Conservation (phyloP, 2,329 filamentous ascomycete genomes). For the Alternaria alternata region DNA sequence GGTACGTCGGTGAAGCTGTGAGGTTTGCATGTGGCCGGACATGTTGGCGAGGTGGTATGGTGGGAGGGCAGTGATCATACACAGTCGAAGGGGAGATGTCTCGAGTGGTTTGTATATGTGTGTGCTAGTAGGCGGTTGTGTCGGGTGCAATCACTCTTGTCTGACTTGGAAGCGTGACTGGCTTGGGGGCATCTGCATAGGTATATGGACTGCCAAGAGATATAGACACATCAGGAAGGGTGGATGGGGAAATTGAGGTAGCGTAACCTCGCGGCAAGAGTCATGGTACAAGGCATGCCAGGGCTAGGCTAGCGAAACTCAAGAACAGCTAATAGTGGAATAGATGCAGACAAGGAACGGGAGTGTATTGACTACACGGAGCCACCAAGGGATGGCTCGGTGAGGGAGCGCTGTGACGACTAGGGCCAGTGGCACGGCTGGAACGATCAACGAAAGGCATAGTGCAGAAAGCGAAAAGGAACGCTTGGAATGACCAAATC, state of each 20-base stretch:
- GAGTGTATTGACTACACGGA: constrained; percentile 43
- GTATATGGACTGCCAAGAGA: constrained; percentile 51
- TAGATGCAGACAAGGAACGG: constrained; percentile 46
- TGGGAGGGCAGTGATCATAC: constrained; percentile 20
- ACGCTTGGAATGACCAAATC: constrained; percentile 45
- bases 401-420: constrained; percentile 49
- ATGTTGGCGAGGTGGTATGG: constrained; percentile 31
- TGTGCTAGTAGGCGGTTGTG: constrained; percentile 23
- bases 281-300: constrained; percentile 41
- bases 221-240: constrained; percentile 46
- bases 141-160: constrained; percentile 31
- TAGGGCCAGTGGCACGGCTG: constrained; percentile 51
- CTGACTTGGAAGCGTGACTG: constrained; percentile 25
- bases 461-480: constrained; percentile 47
- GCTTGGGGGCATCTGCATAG: constrained; percentile 39
- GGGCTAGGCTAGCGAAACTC: constrained; percentile 44
- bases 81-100: constrained; percentile 9
- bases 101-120: constrained; percentile 17
- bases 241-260: constrained; percentile 42
- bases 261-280: constrained; percentile 42
- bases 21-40: constrained; percentile 37
- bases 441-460: constrained; percentile 45
- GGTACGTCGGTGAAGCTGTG: constrained; percentile 40
- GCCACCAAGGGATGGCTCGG: constrained; percentile 45
- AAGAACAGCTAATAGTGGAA: constrained; percentile 41